These are phyloP conservation scores for Stemphylium beticola DNA, from an alignment of 2,329 filamentous ascomycete species.

Conservation along the genomic window DNA sequence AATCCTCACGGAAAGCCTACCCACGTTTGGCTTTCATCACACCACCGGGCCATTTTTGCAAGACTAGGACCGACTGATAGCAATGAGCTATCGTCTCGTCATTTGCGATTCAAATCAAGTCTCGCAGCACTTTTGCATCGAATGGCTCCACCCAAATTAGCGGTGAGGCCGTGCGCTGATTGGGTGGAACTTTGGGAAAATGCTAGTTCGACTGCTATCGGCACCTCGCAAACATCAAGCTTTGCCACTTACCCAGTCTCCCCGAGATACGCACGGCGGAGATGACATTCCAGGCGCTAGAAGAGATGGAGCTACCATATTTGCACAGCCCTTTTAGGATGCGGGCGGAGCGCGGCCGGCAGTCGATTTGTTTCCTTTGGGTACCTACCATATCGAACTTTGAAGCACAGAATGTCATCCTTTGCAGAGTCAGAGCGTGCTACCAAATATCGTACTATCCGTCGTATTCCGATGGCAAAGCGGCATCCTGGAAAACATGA, in stretches of 20 bases:
- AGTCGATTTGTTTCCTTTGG: not conserved
- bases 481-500: slow-evolving; percentile 3
- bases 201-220: slow-evolving; percentile 30
- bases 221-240: slow-evolving; percentile 23
- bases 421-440: not conserved
- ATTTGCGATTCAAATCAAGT: slow-evolving; percentile 28
- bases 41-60: slow-evolving; percentile 2
- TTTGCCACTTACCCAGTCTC: slow-evolving; percentile 30
- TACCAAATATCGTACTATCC: not conserved
- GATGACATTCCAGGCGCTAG: not conserved
- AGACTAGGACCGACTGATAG: slow-evolving; percentile 5
- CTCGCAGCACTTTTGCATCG: slow-evolving; percentile 39
- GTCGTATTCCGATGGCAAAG: slow-evolving; percentile 2
- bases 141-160: slow-evolving; percentile 35
- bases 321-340: not conserved
- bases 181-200: slow-evolving; percentile 31
- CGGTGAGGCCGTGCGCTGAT: slow-evolving; percentile 43
- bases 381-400: not conserved
- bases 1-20: not conserved
- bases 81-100: slow-evolving; percentile 27
- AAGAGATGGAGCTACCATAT: not conserved
- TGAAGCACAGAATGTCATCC: not conserved
- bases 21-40: slow-evolving; percentile 3
- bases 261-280: slow-evolving; percentile 16
- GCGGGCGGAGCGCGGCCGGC: slow-evolving; percentile 3